A percentile compares a stretch with the other conserved stretches of the same genome.
These are phyloP conservation scores for Scedosporium minutisporum DNA, from an alignment of 2,329 filamentous ascomycete genomes.

Conservation along the genomic window DNA sequence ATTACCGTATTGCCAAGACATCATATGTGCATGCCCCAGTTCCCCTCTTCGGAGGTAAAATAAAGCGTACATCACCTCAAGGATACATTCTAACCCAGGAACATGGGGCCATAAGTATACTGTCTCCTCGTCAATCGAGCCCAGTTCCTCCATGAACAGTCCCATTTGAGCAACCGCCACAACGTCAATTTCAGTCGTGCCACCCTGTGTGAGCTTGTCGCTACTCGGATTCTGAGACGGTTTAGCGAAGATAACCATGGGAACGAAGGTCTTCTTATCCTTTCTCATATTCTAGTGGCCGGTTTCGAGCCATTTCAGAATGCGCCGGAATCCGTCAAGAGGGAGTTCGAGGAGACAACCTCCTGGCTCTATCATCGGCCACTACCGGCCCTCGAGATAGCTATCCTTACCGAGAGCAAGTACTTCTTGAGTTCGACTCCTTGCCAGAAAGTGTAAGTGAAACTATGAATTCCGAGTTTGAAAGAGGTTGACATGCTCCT, in stretches of 20 bases:
- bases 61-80: neutral
- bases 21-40: neutral
- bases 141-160: conserved; percentile 70
- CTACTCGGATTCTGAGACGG: conserved; percentile 65
- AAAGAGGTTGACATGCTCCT: conserved; percentile 39
- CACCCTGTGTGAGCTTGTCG: conserved; percentile 70
- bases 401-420: conserved; percentile 75
- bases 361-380: conserved; percentile 43
- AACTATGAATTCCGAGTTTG: neutral
- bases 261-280: conserved; percentile 57
- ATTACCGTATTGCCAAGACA: too few species aligned
- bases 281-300: conserved; percentile 72
- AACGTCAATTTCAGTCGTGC: conserved; percentile 73
- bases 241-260: conserved; percentile 72
- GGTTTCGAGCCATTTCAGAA: conserved; percentile 82
- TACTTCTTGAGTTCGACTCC: conserved; percentile 67
- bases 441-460: conserved; percentile 59
- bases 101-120: conserved; percentile 50
- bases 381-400: conserved; percentile 70
- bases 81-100: neutral
- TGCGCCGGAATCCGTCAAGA: conserved; percentile 56
- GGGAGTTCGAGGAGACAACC: conserved; percentile 25
- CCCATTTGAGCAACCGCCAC: conserved; percentile 65
- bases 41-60: neutral
- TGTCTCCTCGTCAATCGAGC: conserved; percentile 74